Evolutionary conservation across 495 filamentous ascomycete species (phyloP), one percentile per base, ranked within the genome.

Genomic region (Cercophora newfieldiana): DNA sequence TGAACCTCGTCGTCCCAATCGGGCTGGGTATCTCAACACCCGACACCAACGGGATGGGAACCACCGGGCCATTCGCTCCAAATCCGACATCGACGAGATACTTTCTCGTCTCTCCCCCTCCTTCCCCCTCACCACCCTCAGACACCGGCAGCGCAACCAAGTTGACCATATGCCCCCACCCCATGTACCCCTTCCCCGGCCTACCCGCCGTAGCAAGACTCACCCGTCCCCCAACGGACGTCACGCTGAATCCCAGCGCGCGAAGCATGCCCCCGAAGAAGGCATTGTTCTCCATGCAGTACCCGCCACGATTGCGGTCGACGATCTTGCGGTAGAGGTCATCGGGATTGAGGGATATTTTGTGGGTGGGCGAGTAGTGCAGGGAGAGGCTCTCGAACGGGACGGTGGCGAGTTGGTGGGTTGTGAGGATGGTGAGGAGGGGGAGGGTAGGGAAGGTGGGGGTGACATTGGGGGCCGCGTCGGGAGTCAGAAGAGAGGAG

Each of bases 221-320:
- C 0, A 83, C 78, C 12, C 78, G 68, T 12, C 70, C 81, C 2
- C 81, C 82, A 0, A 69, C 71, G 37, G 66, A 81, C 66, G 85
- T 86, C 0, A 88, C 76, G 0, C 74, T 68, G 63, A 82, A 94
- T 0, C 89, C 91, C 3, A 93, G 71, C 12, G 79, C 85, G 22
- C 84, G 76, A 16, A 96, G 77, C 16, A 93, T 76, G 22, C 81
- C 81, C 33, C 83, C 82, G 51, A 93, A 91, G 56, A 93, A 85
- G 31, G 80, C 79, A 71, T 88, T 93, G 59, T 84, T 81, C 70
- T 94, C 91, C 82, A 94, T 89, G 77, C 90, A 94, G 68, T 93
- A 92, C 0, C 91, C 90, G 3, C 92, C 92, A 7, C 72, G 58
- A 26, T 63, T 61, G 18, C 49, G 56, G 30, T 67, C 75, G 26